Base-by-base conservation (phyloP, 2,329 filamentous ascomycete genomes). In the Sclerotinia subarctica region DNA sequence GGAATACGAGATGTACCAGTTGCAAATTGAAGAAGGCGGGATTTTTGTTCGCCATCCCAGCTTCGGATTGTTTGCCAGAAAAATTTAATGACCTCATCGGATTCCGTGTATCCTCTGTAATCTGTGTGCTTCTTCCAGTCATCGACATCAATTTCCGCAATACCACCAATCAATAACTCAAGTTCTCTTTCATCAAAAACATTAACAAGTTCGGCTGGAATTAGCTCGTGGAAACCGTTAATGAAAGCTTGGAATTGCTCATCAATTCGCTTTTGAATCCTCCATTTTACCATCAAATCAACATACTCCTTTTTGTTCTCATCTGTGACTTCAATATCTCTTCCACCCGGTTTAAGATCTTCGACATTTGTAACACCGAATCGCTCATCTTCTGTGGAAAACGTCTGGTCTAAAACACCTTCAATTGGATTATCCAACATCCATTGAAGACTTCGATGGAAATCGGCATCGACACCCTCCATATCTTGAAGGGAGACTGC, bases 61-160 rank as follows among this genome's bases (percentile, higher is more conserved):
- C 88, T 92, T 73, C 94, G 90, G 72, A 99, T 95, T 70, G 91
- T 94, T 84, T 97, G 94, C 95, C 95, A 99, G 86, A 99, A 99
- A 83, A 96, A 94, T 79, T 96, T 92, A 73, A 99, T 95, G 35
- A 99, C 95, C 77, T 97, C 93, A 76, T 99, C 95, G 68, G 90
- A 93, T 81, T 99, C 95, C 13, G 96, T 97, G 85, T 99, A 99
- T 66, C 95, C 95, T 74, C 95, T 91, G 81, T 99, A 99, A 78
- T 99, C 95, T 58, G 95, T 99, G 82, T 99, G 95, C 84, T 99
- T 99, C 90, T 99, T 98, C 95, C 95, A 99, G 81, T 99, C 95
- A 70, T 99, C 95, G 21, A 99, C 94, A 77, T 99, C 95, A 74
- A 99, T 99, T 81, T 99, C 95, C n/a, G 95, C 95, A 75, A 99